A percentile compares a stretch with the other conserved stretches of the same genome.
Conservation (phyloP, 139 green algal genomes). For the Tetraselmis chui region DNA sequence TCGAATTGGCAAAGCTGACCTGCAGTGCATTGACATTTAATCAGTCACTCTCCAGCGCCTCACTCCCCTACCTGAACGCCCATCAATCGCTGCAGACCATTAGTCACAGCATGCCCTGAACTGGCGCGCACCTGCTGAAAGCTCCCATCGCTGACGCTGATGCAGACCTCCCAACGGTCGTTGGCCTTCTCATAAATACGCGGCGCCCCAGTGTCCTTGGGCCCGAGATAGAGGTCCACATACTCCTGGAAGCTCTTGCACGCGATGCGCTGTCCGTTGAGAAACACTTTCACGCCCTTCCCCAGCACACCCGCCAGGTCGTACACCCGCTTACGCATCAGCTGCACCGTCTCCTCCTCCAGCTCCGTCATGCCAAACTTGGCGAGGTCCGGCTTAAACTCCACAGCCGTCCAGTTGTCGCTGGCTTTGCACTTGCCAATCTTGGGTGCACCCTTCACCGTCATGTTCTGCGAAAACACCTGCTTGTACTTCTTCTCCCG, state of each 20-base stretch:
- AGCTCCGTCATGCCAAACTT: conserved; percentile 91
- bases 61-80: too few species aligned
- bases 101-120: too few species aligned
- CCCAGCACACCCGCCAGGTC: conserved; percentile 92
- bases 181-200: conserved; percentile 26
- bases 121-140: conserved; percentile 69
- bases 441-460: conserved; percentile 51
- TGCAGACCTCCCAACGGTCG: conserved; percentile 92
- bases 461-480: conserved; percentile 61
- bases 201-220: conserved; percentile 28
- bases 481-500: conserved; percentile 82
- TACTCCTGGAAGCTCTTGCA: conserved; percentile 94
- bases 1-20: conserved; percentile 97
- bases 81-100: too few species aligned
- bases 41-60: background rate
- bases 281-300: conserved; percentile 86
- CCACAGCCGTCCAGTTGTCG: conserved; percentile 97
- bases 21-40: conserved; percentile 35
- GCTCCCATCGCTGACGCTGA: conserved; percentile 82
- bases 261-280: conserved; percentile 74
- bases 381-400: conserved; percentile 90
- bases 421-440: conserved; percentile 78
- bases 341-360: conserved; percentile 70
- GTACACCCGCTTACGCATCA: conserved; percentile 95
- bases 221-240: conserved; percentile 86